phyloP scores from a whole-genome alignment of 441 rosid genomes.

The Macaranga tanarius region DNA sequence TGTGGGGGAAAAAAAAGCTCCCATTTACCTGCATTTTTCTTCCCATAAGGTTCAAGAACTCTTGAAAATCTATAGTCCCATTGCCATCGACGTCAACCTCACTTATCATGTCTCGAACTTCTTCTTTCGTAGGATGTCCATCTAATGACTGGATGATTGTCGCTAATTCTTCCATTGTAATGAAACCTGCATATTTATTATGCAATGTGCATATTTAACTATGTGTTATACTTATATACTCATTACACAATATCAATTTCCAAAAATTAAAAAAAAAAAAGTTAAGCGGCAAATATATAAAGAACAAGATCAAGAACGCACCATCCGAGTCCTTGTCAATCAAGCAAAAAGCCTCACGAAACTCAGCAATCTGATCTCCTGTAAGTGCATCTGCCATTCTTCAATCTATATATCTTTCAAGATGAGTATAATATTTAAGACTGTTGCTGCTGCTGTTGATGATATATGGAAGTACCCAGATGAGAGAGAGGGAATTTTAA shows the following conservation, averaged over 20 bases:
- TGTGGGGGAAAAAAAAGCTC: too few relatives aligned
- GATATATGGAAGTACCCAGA: too few relatives aligned
- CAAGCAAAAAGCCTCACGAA: constrained; percentile 53
- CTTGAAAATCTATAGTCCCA: constrained; percentile 42
- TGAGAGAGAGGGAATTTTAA: too few relatives aligned
- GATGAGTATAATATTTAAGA: too few relatives aligned
- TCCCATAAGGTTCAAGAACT: constrained; percentile 50
- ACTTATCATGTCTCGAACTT: constrained; percentile 46
- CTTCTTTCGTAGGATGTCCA: constrained; percentile 45
- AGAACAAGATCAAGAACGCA: constrained; percentile 9
- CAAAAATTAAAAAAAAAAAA: too few relatives aligned
- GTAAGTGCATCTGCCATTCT: constrained; percentile 43
- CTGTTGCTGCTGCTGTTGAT: too few relatives aligned
- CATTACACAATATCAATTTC: too few relatives aligned
- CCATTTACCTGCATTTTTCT: constrained; percentile 43
- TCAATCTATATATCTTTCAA: background rate
- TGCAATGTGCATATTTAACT: background rate
- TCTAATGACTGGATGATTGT: constrained; percentile 40
- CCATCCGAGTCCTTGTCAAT: constrained; percentile 59
- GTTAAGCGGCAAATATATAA: too few relatives aligned
- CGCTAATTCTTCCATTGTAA: constrained; percentile 49
- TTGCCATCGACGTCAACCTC: constrained; percentile 44
- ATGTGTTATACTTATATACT: too few relatives aligned
- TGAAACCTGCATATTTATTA: constrained; percentile 33
- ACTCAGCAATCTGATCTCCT: constrained; percentile 49